phyloP scores from a whole-genome alignment of 768 basidiomycete species.

The Hebeloma cylindrosporum region DNA sequence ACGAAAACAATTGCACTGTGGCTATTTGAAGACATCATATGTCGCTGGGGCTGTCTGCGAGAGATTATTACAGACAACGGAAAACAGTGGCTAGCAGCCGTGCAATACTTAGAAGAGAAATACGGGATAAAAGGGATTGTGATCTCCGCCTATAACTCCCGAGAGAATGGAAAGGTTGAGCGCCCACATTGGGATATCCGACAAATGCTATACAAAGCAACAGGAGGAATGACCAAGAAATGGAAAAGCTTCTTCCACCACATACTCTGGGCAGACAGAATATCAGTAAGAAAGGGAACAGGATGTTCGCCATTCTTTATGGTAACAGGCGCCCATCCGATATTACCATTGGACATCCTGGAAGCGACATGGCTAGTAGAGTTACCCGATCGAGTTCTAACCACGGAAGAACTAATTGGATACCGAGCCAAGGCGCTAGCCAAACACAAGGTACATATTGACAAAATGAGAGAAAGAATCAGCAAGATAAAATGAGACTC shows the following conservation, averaged over 20 bases:
- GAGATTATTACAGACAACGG: slow-evolving; percentile 46
- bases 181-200: slow-evolving; percentile 21
- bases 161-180: slow-evolving; percentile 23
- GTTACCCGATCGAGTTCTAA: slow-evolving; percentile 14
- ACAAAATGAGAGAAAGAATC: slow-evolving; percentile 16
- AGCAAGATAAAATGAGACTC: neutral
- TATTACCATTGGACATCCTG: slow-evolving; percentile 26
- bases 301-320: slow-evolving; percentile 33
- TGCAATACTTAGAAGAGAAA: slow-evolving; percentile 20
- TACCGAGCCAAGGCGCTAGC: slow-evolving; percentile 19
- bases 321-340: slow-evolving; percentile 32
- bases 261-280: slow-evolving; percentile 35
- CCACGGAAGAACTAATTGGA: slow-evolving; percentile 23
- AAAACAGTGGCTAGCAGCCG: slow-evolving; percentile 15
- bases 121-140: slow-evolving; percentile 22
- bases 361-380: slow-evolving; percentile 29
- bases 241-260: slow-evolving; percentile 31
- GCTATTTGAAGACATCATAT: slow-evolving; percentile 32
- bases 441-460: slow-evolving; percentile 20
- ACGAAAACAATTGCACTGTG: slow-evolving; percentile 21
- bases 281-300: slow-evolving; percentile 21
- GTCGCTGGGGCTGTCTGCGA: slow-evolving; percentile 36
- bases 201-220: slow-evolving; percentile 15
- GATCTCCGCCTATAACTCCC: slow-evolving; percentile 24
- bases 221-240: slow-evolving; percentile 12